Evolutionary conservation across 305 asterid genomes (phyloP).

Genomic region (Petunia hybrid): DNA sequence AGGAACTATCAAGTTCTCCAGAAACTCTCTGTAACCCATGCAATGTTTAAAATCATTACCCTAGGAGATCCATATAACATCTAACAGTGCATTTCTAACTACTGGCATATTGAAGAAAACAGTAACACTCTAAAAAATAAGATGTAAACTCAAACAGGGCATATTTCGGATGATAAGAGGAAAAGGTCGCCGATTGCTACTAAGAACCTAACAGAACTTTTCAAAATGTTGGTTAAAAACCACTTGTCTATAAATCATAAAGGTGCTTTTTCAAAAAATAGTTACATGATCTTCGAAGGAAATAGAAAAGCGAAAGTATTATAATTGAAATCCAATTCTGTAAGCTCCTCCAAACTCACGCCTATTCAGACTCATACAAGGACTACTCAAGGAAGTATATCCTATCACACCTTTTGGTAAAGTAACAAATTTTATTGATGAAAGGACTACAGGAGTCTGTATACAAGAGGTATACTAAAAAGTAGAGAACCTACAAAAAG

Average conservation of each 20-base stretch:
- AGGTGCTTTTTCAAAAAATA: background rate
- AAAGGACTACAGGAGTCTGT: too few relatives aligned
- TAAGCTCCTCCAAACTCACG: background rate
- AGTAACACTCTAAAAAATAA: background rate
- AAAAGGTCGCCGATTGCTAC: too few relatives aligned
- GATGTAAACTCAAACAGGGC: slow-evolving; percentile 19
- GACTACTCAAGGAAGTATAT: slow-evolving; percentile 23
- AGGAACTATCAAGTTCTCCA: slow-evolving; percentile 68
- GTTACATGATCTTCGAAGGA: background rate
- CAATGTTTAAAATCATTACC: slow-evolving; percentile 24
- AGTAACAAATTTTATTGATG: too few relatives aligned
- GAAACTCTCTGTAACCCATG: slow-evolving; percentile 65
- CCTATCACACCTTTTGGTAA: background rate
- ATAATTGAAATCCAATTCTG: slow-evolving; percentile 1
- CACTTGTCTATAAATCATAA: background rate
- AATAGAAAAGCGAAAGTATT: slow-evolving; percentile 16
- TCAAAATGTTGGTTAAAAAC: too few relatives aligned
- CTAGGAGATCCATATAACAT: slow-evolving; percentile 14
- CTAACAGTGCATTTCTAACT: slow-evolving; percentile 9
- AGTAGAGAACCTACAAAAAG: too few relatives aligned
- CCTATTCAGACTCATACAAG: slow-evolving; percentile 9
- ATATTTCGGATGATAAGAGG: background rate
- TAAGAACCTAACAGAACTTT: too few relatives aligned
- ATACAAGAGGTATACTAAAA: too few relatives aligned
- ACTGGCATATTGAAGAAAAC: background rate